phyloP scores from a whole-genome alignment of 441 rosid species.

The Aquilaria agallochum region DNA sequence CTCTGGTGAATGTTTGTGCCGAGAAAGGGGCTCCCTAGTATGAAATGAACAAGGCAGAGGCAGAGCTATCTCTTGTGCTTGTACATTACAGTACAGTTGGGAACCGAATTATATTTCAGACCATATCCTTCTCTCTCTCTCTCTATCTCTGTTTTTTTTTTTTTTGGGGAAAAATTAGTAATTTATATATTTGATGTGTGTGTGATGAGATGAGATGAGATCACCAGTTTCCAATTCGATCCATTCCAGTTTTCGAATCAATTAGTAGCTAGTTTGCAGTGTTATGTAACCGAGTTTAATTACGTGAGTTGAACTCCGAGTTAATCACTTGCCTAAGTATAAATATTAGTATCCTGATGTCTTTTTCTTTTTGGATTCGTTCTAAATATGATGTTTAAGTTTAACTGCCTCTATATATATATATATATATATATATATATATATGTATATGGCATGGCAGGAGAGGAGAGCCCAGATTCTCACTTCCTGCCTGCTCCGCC shows the following conservation, averaged over 20 bases:
- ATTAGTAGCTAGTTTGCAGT: background rate
- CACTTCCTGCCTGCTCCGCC: no score
- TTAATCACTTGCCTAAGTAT: background rate
- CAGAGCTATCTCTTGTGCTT: no score
- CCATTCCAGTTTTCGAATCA: background rate
- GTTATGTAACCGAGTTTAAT: constrained; percentile 13
- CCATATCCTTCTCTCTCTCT: background rate
- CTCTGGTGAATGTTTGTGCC: constrained; percentile 62
- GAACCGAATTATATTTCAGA: no score
- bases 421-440: no score
- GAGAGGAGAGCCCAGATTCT: no score
- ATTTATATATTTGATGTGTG: background rate
- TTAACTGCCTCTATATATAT: no score
- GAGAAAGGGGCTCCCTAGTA: constrained; percentile 35
- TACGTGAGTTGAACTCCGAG: constrained; percentile 16
- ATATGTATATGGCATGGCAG: no score
- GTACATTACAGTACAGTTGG: no score
- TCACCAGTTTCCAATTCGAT: no score
- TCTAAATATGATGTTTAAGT: no score
- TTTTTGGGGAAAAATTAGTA: constrained; percentile 19
- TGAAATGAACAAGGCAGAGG: background rate
- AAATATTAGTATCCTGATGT: background rate
- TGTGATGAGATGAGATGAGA: no score
- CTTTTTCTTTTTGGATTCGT: no score
- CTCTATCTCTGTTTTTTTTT: background rate